Evolutionary conservation across 1,139 yeast genomes (phyloP), one percentile per base, ranked within the genome.

Genomic region (Kodamaea alishanica): DNA sequence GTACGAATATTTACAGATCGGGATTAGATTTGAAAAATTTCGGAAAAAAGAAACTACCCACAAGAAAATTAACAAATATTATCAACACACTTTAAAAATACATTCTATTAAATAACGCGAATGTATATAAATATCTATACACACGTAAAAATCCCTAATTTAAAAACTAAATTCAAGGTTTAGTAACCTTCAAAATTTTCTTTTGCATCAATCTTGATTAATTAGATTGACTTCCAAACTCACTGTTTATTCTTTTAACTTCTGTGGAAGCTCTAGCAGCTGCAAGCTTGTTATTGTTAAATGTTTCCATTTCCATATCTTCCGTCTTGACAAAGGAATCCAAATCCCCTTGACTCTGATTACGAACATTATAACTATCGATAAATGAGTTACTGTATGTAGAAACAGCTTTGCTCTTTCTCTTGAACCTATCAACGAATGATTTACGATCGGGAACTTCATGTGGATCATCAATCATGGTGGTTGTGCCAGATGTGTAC

Each of bases 241-340:
- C 39, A 20, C 40, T 37, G n/a, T 45, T 39, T n/a, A 42, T 27
- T 25, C 49, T 35, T 38, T 42, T 58, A 25, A 44, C 53, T 41
- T 61, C 68, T 10, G 51, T 48, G 5, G 66, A 58, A 6, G 61
- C 63, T 38, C 60, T 49, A 4, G 54, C 44, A 6, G 58, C 60
- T 24, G 43, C 41, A 26, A 41, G 46, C 35, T 53, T 56, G 43
- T 60, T 61, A 11, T 52, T 41, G 33, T 51, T 61, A 46, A 72
- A 74, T 26, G 66, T 72, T 32, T 73, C 73, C 70, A 75, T 55
- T 32, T 74, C 74, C 39, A 75, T 75, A 47, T 74, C 79, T 45
- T 74, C 79, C 0, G 79, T 74, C 27, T 58, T 57, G 5, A 70
- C 51, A 32, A 39, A 38, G 32, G 30, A 32, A n/a, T 39, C 32